Evolutionary conservation across 1,284 basidiomycete genomes (phyloP), one percentile per base, ranked within the genome.

Genomic region (Schizopora paradoxa): DNA sequence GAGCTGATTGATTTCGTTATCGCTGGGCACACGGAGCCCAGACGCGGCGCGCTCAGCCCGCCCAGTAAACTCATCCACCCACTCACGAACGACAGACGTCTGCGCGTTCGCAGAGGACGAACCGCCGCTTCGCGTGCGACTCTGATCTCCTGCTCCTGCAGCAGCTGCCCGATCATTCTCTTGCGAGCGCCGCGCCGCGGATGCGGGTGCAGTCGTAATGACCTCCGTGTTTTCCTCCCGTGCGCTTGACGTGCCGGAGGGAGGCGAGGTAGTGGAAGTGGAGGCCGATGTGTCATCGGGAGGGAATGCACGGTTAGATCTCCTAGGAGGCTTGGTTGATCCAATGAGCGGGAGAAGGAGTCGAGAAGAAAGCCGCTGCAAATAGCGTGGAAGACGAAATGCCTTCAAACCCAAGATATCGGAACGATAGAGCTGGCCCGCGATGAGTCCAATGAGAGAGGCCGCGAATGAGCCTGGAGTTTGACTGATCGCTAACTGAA

Each of bases 41-140:
- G 72, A 37, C 43, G 62, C 45, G 44, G 55, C 45, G 57, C 73
- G 62, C 40, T 75, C 71, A 35, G 73, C 61, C 53, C 82, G 66
- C 3, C 86, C 87, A 2, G 85, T 86, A 53, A 91, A 63, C 56
- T 86, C 85, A 50, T 84, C 75, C 28, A 91, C 83, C 86, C 87
- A 91, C 58, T 88, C 84, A 38, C 85, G 78, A 62, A 92, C 70
- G 23, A 85, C 82, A 2, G 79, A 81, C 32, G 62, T 60, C n/a
- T 41, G 45, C 23, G 46, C 51, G 10, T 50, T 39, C 5, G 56
- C 49, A 1, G 41, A 47, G 22, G 44, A 41, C 2, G 53, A 41
- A 18, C 35, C 38, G 21, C 45, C 35, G 6, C n/a, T 6, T n/a
- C 21, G 37, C 11, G 29, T 34, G 13, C 31, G 11, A 38, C 18